These are phyloP conservation scores for Pythium dissotocum DNA, from an alignment of 352 stramenopile genomes.

Conservation along the genomic window DNA sequence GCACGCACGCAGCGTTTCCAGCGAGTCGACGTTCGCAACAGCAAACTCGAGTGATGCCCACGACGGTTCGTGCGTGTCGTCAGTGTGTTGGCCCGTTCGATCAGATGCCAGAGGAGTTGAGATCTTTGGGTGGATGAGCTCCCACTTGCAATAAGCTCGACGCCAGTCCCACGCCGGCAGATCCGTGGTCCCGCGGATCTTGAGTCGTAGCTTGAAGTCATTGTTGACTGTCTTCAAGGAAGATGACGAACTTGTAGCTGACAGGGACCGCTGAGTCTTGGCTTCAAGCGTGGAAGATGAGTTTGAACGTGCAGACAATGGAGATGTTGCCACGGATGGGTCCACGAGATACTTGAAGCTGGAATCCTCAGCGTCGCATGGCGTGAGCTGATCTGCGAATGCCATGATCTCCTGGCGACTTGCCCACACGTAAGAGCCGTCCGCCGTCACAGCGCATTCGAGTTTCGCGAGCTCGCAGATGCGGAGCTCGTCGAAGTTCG, in stretches of 20 bases:
- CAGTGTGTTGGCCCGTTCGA: neutral
- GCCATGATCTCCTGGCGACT: conserved; percentile 24
- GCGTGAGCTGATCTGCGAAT: conserved; percentile 8
- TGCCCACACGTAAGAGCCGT: conserved; percentile 22
- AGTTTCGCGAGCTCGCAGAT: conserved; percentile 18
- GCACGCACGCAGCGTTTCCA: conserved; percentile 19
- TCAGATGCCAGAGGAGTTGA: neutral
- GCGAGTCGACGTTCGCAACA: neutral
- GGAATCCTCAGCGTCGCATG: conserved; percentile 2
- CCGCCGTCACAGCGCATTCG: conserved; percentile 16
- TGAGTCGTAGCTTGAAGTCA: neutral
- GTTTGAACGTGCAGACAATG: neutral
- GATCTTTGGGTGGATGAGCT: neutral
- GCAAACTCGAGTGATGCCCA: conserved; percentile 18
- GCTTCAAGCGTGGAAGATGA: neutral
- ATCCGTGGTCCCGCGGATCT: neutral
- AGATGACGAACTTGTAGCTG: neutral
- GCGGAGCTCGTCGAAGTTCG: conserved; percentile 18
- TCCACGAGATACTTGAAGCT: neutral
- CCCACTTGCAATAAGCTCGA: neutral
- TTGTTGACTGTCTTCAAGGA: neutral
- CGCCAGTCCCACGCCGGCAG: neutral
- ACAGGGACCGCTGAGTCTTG: neutral
- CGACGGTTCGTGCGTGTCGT: neutral
- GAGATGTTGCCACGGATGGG: neutral